These are phyloP conservation scores for Tremellales sp. DNA, from an alignment of 1,284 basidiomycete genomes.

Conservation along the genomic window DNA sequence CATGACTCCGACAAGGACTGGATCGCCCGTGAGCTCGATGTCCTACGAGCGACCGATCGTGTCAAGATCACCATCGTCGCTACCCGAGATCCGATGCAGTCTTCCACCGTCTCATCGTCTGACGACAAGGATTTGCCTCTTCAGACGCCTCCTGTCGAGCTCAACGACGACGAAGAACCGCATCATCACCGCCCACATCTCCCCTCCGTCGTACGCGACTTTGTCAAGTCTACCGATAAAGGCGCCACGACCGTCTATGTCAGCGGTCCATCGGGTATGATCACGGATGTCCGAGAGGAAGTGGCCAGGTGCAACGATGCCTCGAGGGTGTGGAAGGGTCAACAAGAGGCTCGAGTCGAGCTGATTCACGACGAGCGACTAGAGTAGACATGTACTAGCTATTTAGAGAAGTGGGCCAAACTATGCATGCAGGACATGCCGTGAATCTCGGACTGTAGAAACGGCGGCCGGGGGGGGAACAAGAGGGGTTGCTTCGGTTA, in stretches of 20 bases:
- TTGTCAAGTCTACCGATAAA: slow-evolving; percentile 7
- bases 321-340: slow-evolving; percentile 18
- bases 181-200: slow-evolving; percentile 17
- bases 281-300: slow-evolving; percentile 17
- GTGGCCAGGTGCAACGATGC: slow-evolving; percentile 21
- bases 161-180: slow-evolving; percentile 2
- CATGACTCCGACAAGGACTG: slow-evolving; percentile 20
- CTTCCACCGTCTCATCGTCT: neutral
- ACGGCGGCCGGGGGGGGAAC: no score
- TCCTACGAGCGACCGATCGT: slow-evolving; percentile 7
- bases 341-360: slow-evolving; percentile 19
- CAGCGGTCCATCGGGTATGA: slow-evolving; percentile 26
- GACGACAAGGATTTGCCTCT: slow-evolving; percentile 6
- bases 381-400: slow-evolving; percentile 15
- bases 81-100: slow-evolving; percentile 9
- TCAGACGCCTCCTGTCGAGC: neutral
- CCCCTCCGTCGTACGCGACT: slow-evolving; percentile 7
- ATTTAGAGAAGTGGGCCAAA: no score
- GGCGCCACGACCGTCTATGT: slow-evolving; percentile 20
- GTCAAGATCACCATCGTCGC: slow-evolving; percentile 17
- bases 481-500: no score
- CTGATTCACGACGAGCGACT: slow-evolving; percentile 27
- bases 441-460: no score
- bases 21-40: slow-evolving; percentile 23
- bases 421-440: no score